Evolutionary conservation across 495 filamentous ascomycete genomes (phyloP), one percentile per base, ranked within the genome.

Genomic region (Penicillium flavigenum): DNA sequence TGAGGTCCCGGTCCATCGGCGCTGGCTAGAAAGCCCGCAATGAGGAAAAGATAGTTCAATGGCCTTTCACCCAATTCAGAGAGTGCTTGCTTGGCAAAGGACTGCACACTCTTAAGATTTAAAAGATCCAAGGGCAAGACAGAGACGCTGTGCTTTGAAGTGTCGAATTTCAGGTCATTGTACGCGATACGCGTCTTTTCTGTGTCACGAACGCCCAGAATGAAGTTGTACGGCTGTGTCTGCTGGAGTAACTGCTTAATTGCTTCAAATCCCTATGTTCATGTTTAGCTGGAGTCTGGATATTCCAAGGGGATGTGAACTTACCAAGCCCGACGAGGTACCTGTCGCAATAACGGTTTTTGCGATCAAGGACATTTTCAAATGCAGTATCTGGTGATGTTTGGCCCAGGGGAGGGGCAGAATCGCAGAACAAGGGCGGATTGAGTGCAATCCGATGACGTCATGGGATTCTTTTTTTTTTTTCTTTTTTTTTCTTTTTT

Each of bases 311-410:
- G 22, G 0, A 9, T 27, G 8, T 31, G 1, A 0, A 2, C 6
- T 55, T 61, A 70, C 67, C 57, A 70, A 50, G 52, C 67, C 67
- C 1, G 67, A 70, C 0, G 67, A 70, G n/a, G 65, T 52, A 38
- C 67, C 67, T 8, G 67, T 70, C 2, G 67, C 65, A 38, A 70
- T 56, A 17, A 70, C 56, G 17, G 57, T 68, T 42, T 66, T 68
- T 32, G 48, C 31, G 24, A 54, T 46, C 19, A 49, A 50, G 7
- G 63, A 41, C 63, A 65, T 65, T 27, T 16, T 44, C 22, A 27
- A 6, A n/a, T 7, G 7, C 6, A 39, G 16, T 39, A 44, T 39
- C 24, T 52, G 1, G 10, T n/a, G 39, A 32, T 44, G 31, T n/a
- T 38, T 43, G 38, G 10, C 9, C 29, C 9, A 31, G 3, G 34